Evolutionary conservation across 2,329 filamentous ascomycete species (phyloP), one percentile per base, ranked within the genome.

Genomic region (Colletotrichum navitas): DNA sequence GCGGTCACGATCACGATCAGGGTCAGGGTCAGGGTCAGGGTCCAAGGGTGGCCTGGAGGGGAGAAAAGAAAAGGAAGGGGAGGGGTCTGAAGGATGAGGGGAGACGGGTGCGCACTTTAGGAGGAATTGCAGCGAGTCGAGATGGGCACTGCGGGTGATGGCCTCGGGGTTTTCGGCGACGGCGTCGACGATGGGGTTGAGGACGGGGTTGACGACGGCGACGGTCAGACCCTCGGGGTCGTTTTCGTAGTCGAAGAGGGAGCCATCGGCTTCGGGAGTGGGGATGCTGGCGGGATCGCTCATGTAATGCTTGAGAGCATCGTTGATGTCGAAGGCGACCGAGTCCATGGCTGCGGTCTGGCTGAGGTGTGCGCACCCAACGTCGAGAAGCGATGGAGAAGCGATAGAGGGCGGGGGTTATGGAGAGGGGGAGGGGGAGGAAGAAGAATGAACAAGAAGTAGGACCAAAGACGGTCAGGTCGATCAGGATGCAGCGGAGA

Each of bases 301-400:
- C 89, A 98, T 93, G 84, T 98, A 99, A 81, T 94, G 90, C 87
- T 97, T 98, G 82, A 98, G 92, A 75, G 94, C 94, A 85, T 97
- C 93, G 81, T 98, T 97, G 83, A 99, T 94, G 82, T 98, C 94
- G 84, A 99, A 99, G 79, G 92, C 89, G 80, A 94, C 89, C 85
- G 93, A 93, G 78, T 86, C 92, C 91, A 92, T 92, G 80, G 74
- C 81, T 77, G 81, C 78, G 78, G 76, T 75, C 71, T 64, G 29
- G 41, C 51, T 6, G 21, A 43, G 49, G 49, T 54, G 36, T 69
- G 69, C 65, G 68, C 71, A 71, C 69, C 73, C 58, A 26, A 24
- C 14, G 66, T 41, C 24, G 47, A 45, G 24, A 61, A 34, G 64
- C 63, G 62, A 73, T 55, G 63, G 62, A 75, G 62, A 54, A 66